phyloP scores from a whole-genome alignment of 2,329 filamentous ascomycete species.

The Byssothecium circinans region DNA sequence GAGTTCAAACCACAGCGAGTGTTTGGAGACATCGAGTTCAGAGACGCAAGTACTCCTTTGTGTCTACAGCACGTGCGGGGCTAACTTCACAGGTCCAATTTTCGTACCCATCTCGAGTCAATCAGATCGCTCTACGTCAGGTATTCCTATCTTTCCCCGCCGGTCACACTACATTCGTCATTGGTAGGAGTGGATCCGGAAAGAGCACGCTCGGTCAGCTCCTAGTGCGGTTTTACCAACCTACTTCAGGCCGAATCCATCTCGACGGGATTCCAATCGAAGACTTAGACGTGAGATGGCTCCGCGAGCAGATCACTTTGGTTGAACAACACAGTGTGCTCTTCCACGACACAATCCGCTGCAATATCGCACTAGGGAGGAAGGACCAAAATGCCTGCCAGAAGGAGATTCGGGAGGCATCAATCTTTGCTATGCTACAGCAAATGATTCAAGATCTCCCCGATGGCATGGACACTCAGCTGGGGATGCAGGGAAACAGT shows the following conservation, averaged over 20 bases:
- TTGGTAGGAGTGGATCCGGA: slow-evolving; percentile 85
- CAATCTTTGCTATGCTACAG: slow-evolving; percentile 68
- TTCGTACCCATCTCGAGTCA: slow-evolving; percentile 72
- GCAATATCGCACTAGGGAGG: slow-evolving; percentile 76
- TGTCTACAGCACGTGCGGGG: neutral
- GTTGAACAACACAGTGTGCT: slow-evolving; percentile 81
- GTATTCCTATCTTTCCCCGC: slow-evolving; percentile 71
- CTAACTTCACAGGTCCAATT: slow-evolving; percentile 68
- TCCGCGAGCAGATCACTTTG: slow-evolving; percentile 75
- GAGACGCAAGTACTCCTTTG: slow-evolving; percentile 56
- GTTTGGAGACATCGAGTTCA: slow-evolving; percentile 73
- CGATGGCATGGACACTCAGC: slow-evolving; percentile 68
- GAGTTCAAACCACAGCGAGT: slow-evolving; percentile 23
- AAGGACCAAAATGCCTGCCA: slow-evolving; percentile 53
- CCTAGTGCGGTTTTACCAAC: slow-evolving; percentile 74
- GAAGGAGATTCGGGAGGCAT: slow-evolving; percentile 63
- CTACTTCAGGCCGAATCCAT: slow-evolving; percentile 64
- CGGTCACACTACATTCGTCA: slow-evolving; percentile 74
- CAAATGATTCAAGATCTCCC: slow-evolving; percentile 68
- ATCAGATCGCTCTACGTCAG: slow-evolving; percentile 60
- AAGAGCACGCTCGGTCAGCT: slow-evolving; percentile 88
- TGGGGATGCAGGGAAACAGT: slow-evolving; percentile 69
- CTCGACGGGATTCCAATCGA: slow-evolving; percentile 68
- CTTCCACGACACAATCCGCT: slow-evolving; percentile 77
- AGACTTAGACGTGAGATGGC: slow-evolving; percentile 68